Conservation (phyloP, 306 rosid genomes). For the Argentina anserina region DNA sequence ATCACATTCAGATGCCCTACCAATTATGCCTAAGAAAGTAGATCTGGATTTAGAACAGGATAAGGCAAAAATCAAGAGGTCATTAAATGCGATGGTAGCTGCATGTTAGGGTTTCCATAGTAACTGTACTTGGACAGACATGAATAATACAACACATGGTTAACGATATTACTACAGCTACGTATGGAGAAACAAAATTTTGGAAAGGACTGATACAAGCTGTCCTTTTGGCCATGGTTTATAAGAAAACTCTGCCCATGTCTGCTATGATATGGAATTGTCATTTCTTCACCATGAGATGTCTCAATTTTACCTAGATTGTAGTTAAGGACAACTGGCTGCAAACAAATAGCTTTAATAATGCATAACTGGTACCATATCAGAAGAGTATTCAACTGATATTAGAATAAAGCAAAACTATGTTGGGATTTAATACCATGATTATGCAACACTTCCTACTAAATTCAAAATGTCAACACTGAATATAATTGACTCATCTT, state of each 20-base stretch:
- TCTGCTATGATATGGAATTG: not conserved
- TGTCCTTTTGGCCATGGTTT: not conserved
- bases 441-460: not conserved
- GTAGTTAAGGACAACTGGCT: not conserved
- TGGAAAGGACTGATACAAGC: not conserved
- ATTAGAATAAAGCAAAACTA: not conserved
- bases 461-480: not conserved
- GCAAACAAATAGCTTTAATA: constrained; percentile 1
- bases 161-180: not conserved
- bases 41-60: not conserved
- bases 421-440: not conserved
- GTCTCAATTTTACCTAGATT: not conserved
- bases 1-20: no score
- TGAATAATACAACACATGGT: not conserved
- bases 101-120: not conserved
- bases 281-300: not conserved
- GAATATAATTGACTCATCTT: not conserved
- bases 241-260: not conserved
- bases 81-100: not conserved
- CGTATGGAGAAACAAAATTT: not conserved
- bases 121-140: not conserved
- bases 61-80: constrained; percentile 8
- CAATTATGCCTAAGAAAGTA: not conserved
- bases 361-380: not conserved
- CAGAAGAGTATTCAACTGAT: not conserved